phyloP scores from a whole-genome alignment of 257 asterid species.

The Penstemon newberryi region DNA sequence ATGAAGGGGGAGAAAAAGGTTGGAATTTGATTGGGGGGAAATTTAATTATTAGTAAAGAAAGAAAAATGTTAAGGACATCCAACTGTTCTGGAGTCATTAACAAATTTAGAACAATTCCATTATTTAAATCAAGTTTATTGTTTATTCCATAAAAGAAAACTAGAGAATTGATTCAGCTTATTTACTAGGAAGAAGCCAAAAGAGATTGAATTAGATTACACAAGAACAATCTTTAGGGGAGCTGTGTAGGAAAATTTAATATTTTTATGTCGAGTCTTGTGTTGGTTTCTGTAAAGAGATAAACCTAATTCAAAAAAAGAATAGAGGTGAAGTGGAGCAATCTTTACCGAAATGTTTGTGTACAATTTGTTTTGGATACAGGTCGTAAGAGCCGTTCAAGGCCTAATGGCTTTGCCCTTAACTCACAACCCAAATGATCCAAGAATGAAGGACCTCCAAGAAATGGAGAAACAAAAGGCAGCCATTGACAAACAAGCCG shows the following conservation, averaged over 20 bases:
- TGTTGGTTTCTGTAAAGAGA: no score
- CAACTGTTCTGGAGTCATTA: conserved; percentile 24
- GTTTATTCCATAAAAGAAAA: neutral
- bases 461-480: conserved; percentile 63
- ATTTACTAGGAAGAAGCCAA: neutral
- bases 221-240: no score
- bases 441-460: conserved; percentile 52
- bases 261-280: no score
- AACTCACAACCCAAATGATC: conserved; percentile 41
- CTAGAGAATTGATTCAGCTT: no score
- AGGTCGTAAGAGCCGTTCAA: conserved; percentile 85
- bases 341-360: conserved; percentile 51
- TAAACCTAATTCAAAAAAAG: neutral
- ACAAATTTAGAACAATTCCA: conserved; percentile 16
- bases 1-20: neutral
- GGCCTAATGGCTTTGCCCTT: conserved; percentile 53
- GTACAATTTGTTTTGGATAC: conserved; percentile 46
- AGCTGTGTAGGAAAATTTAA: no score
- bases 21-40: neutral
- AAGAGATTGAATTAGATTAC: no score
- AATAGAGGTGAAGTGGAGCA: conserved; percentile 34
- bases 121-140: neutral
- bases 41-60: neutral
- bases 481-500: conserved; percentile 61
- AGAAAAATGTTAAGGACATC: conserved; percentile 27